Evolutionary conservation across 2,329 filamentous ascomycete genomes (phyloP), one percentile per base, ranked within the genome.

Genomic region (Arachnomyces sp.): DNA sequence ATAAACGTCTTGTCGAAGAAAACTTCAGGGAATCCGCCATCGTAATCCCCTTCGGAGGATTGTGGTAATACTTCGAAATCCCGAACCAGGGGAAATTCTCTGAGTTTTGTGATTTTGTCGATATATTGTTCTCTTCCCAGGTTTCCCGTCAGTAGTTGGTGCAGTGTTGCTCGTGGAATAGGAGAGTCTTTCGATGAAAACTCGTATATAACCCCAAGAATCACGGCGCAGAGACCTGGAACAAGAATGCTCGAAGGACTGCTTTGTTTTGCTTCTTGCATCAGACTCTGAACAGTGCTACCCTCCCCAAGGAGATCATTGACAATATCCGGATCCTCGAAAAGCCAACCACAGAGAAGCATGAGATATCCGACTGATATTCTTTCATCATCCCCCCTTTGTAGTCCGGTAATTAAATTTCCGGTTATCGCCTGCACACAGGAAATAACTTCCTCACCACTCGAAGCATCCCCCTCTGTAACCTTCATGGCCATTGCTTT

Each of bases 141-240:
- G 43, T 82, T 79, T 33, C 82, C 79, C 18, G 77, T 72, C 28
- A 98, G 70, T 18, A 95, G 75, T 16, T 83, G 79, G 54, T 94
- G 84, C 33, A 98, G 67, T 7, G 83, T 89, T 16, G 79, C 73
- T 45, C 92, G 76, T 4, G 90, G 77, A 38, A 98, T 82, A 0
- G 92, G 87, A 0, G 90, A 96, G 62, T 98, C 92, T 58, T 94
- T 94, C 0, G 90, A 95, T 7, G 90, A 96, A 56, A 96, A 98
- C 55, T 98, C 92, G 58, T 96, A 98, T 3, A 92, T 74, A 14
- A 93, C 81, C 7, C 90, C 92, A 1, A 96, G 72, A 0, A 98
- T 67, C 57, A 88, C 79, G 12, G 88, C 83, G 57, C 84, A 87
- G 9, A 98, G 72, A 2, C 92, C 92, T 49, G 86, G 83, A 11